phyloP scores from a whole-genome alignment of 1,284 basidiomycete genomes.

The Violaceomyces palustris region DNA sequence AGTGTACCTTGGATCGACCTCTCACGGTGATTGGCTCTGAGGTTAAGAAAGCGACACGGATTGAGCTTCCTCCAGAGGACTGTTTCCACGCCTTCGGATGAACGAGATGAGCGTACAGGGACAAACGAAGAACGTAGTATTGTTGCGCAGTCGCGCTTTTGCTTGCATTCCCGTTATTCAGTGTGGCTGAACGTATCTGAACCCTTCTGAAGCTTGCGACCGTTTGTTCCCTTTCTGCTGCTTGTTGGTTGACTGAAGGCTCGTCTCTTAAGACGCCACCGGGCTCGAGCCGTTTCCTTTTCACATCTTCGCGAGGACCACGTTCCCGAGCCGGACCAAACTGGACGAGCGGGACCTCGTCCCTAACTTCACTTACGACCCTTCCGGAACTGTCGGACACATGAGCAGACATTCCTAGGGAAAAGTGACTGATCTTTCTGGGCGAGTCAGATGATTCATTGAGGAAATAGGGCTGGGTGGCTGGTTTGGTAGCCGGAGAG shows the following conservation, averaged over 20 bases:
- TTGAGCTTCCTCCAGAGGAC: neutral
- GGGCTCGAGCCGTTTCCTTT: slow-evolving; percentile 5
- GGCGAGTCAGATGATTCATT: neutral
- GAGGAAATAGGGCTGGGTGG: neutral
- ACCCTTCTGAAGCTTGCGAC: slow-evolving; percentile 21
- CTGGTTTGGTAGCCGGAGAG: neutral
- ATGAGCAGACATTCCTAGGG: slow-evolving; percentile 15
- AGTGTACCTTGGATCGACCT: slow-evolving; percentile 26
- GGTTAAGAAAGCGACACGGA: slow-evolving; percentile 3
- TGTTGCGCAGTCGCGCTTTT: slow-evolving; percentile 19
- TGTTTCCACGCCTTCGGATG: neutral
- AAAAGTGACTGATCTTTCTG: slow-evolving; percentile 7
- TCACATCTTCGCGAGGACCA: slow-evolving; percentile 15
- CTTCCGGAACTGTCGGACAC: slow-evolving; percentile 8
- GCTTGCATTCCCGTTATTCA: slow-evolving; percentile 33
- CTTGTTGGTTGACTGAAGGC: slow-evolving; percentile 12
- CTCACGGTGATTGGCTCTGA: slow-evolving; percentile 26
- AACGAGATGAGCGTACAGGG: slow-evolving; percentile 12
- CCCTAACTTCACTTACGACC: slow-evolving; percentile 8
- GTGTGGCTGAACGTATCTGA: slow-evolving; percentile 29
- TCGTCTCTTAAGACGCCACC: slow-evolving; percentile 12
- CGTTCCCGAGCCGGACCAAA: slow-evolving; percentile 26
- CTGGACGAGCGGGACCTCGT: slow-evolving; percentile 20
- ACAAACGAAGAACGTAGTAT: slow-evolving; percentile 27
- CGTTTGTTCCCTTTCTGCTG: slow-evolving; percentile 2